Base-by-base conservation (phyloP, 139 green algal genomes). In the Tetradesmus obliquus region DNA sequence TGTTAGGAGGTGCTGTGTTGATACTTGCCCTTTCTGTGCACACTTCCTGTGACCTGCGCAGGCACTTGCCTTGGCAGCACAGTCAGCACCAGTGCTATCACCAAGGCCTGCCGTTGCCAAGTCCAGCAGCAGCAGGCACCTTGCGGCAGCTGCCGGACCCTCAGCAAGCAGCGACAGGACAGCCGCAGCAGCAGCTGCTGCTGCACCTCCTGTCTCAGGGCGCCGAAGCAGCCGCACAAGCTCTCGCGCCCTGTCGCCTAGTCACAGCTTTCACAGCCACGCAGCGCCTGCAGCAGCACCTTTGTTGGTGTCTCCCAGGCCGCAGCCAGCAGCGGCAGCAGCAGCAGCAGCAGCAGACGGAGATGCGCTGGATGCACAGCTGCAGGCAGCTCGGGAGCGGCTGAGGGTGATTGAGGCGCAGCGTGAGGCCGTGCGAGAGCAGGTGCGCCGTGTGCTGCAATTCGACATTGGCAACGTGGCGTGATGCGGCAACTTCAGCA, bases 341-440 rank as follows among this genome's bases (percentile, higher is more conserved):
- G 45, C 54, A 24, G 24, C 53, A 71, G 82, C 54, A 87, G 82
- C 54, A 87, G 82, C 2, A 2, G 54, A 62, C 19, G 82, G 6
- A 19, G 54, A 53, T 69, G 19, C 82, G 12, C 55, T 87, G 54
- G 82, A 87, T 45, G 20, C 12, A 9, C 20, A 87, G 54, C 55
- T 87, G 82, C 53, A 32, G n/a, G 82, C 54, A 71, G 82, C 82
- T 8, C n/a, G n/a, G 13, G 54, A 87, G 54, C 60, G 82, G 55
- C 82, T 87, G 53, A 71, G 82, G 55, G 20, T 72, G 55, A 87
- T 87, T 7, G 55, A 71, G 12, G 82, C 9, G 54, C 82, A 87
- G 55, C 20, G 82, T 5, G 54, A 87, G 8, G 82, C 54, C 19
- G 82, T 87, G 54, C 55, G 82, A 6, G 82, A 87, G 20, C 82